Percentiles rank a stretch among this genome's conserved stretches.
Conservation (phyloP, 1,139 yeast species). For the Kurtzmaniella natalensis region DNA sequence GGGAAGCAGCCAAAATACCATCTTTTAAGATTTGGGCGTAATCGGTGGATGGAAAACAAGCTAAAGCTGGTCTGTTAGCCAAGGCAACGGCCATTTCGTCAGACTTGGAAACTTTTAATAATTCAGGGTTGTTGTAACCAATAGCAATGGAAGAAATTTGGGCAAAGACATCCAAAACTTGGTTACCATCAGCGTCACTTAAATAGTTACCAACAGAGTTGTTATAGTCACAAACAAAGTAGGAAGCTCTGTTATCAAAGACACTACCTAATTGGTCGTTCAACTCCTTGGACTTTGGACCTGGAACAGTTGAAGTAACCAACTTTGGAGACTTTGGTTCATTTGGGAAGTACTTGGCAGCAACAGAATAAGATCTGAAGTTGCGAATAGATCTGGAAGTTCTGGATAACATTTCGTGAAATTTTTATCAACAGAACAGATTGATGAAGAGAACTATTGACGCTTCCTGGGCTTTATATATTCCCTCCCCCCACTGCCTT, state of each 20-base stretch:
- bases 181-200: slow-evolving; percentile 67
- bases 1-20: slow-evolving; percentile 63
- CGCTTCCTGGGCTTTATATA: no score
- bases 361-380: slow-evolving; percentile 8
- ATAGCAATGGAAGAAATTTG: slow-evolving; percentile 73
- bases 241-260: slow-evolving; percentile 66
- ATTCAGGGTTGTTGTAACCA: slow-evolving; percentile 73
- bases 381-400: not conserved
- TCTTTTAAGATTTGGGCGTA: slow-evolving; percentile 45
- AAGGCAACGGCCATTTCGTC: slow-evolving; percentile 64
- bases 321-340: slow-evolving; percentile 54
- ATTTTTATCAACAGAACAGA: no score
- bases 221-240: slow-evolving; percentile 62
- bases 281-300: slow-evolving; percentile 49
- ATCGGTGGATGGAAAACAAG: slow-evolving; percentile 66
- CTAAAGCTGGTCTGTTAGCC: slow-evolving; percentile 71
- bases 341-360: slow-evolving; percentile 36
- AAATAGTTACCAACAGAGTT: slow-evolving; percentile 68
- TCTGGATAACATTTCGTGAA: slow-evolving; percentile 2
- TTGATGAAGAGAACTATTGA: no score
- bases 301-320: slow-evolving; percentile 49
- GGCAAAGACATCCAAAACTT: slow-evolving; percentile 59
- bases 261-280: slow-evolving; percentile 49
- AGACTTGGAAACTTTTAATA: slow-evolving; percentile 56
- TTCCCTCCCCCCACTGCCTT: no score